A percentile compares a stretch with the other conserved stretches of the same genome.
These are phyloP conservation scores for Protomyces macrosporus DNA, from an alignment of 1,139 yeast genomes.

Conservation along the genomic window DNA sequence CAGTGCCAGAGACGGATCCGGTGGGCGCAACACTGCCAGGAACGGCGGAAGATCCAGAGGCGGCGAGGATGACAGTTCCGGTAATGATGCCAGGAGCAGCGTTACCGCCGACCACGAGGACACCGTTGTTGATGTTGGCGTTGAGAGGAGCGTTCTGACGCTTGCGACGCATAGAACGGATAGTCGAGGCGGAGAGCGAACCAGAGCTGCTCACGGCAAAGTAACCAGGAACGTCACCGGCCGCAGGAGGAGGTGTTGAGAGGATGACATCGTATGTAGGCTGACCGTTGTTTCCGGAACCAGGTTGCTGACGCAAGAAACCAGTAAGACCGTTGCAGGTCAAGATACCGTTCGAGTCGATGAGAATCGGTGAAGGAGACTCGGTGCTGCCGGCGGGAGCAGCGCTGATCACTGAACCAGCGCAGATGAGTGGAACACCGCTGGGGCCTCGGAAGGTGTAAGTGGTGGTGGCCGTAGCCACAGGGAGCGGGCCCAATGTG, in stretches of 20 bases:
- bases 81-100: not conserved
- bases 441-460: not conserved
- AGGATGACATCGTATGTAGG: not conserved
- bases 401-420: not conserved
- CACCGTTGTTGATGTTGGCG: not conserved
- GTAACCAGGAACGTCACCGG: not conserved
- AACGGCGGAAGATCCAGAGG: not conserved
- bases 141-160: not conserved
- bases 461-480: not conserved
- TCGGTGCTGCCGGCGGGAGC: not conserved
- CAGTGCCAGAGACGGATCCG: not conserved
- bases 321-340: not conserved
- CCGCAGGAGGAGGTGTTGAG: not conserved
- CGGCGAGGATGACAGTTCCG: not conserved
- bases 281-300: not conserved
- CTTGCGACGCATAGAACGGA: not conserved
- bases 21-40: not conserved
- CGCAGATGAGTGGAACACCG: not conserved
- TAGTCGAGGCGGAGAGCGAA: not conserved
- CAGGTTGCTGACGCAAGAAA: not conserved
- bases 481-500: not conserved
- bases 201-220: not conserved
- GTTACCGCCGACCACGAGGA: not conserved
- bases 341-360: not conserved
- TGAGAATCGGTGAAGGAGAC: not conserved